Evolutionary conservation across 2,329 filamentous ascomycete genomes (phyloP).

Genomic region (Emmonsiellopsis sp.): DNA sequence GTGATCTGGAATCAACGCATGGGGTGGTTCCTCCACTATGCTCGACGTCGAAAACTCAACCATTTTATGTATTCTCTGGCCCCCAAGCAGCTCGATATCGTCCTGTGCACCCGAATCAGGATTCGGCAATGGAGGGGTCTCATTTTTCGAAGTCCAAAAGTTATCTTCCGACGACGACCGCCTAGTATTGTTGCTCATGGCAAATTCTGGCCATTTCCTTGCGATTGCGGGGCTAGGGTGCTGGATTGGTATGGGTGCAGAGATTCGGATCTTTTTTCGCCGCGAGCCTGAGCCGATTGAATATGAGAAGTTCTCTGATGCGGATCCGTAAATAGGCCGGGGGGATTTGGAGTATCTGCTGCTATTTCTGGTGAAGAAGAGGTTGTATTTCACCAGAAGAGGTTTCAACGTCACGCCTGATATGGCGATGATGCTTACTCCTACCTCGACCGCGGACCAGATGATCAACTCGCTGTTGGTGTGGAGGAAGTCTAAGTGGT

Average conservation of each 20-base stretch:
- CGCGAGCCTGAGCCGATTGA: background rate
- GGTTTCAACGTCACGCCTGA: background rate
- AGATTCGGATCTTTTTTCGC: background rate
- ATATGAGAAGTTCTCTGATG: background rate
- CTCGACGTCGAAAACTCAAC: background rate
- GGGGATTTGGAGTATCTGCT: background rate
- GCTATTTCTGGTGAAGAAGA: background rate
- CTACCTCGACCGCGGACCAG: background rate
- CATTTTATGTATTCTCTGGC: background rate
- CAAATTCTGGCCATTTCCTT: background rate
- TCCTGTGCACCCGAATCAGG: background rate
- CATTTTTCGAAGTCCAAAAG: background rate
- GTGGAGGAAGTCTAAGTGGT: background rate
- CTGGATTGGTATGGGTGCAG: background rate
- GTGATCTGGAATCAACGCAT: background rate
- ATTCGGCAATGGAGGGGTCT: background rate
- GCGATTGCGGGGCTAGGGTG: background rate
- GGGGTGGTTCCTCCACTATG: background rate
- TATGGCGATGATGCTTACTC: background rate
- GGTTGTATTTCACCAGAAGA: background rate
- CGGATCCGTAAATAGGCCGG: background rate
- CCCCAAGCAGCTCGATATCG: background rate
- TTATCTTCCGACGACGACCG: background rate
- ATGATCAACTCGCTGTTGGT: background rate
- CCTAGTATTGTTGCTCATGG: background rate